Conservation (phyloP, 148 eudicot genomes). For the Oxyria digyna region DNA sequence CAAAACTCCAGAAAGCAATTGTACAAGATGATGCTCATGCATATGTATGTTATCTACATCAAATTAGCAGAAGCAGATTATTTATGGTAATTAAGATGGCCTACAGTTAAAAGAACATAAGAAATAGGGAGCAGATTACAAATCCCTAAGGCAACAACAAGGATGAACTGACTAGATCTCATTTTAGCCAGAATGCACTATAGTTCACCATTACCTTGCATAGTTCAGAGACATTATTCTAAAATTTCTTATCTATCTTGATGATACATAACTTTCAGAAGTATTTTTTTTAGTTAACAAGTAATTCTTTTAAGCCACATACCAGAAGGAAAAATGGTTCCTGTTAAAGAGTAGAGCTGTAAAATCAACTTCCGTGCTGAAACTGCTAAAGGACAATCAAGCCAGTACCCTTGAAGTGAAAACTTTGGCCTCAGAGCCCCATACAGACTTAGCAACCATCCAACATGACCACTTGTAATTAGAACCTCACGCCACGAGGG, state of each 20-base stretch:
- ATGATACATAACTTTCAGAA: background rate
- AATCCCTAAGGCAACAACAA: background rate
- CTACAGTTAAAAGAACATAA: background rate
- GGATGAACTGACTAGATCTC: background rate
- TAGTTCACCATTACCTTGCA: too few species aligned
- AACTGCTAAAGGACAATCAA: constrained; percentile 97
- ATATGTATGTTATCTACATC: constrained; percentile 47
- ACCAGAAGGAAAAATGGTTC: constrained; percentile 75
- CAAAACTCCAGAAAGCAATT: constrained; percentile 61
- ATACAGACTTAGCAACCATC: constrained; percentile 76
- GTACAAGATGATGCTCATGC: constrained; percentile 75
- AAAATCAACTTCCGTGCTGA: constrained; percentile 84
- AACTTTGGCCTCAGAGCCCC: constrained; percentile 76
- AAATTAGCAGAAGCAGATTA: constrained; percentile 6
- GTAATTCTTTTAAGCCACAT: constrained; percentile 7
- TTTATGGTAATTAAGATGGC: background rate
- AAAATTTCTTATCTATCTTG: background rate
- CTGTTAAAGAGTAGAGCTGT: constrained; percentile 82
- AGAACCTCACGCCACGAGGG: constrained; percentile 72
- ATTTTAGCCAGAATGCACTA: background rate
- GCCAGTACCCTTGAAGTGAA: constrained; percentile 66
- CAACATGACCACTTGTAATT: constrained; percentile 69
- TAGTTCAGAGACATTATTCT: background rate
- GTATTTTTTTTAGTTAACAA: background rate
- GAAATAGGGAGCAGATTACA: background rate